phyloP scores from a whole-genome alignment of 768 basidiomycete genomes.

The Lactifluus pinguis region DNA sequence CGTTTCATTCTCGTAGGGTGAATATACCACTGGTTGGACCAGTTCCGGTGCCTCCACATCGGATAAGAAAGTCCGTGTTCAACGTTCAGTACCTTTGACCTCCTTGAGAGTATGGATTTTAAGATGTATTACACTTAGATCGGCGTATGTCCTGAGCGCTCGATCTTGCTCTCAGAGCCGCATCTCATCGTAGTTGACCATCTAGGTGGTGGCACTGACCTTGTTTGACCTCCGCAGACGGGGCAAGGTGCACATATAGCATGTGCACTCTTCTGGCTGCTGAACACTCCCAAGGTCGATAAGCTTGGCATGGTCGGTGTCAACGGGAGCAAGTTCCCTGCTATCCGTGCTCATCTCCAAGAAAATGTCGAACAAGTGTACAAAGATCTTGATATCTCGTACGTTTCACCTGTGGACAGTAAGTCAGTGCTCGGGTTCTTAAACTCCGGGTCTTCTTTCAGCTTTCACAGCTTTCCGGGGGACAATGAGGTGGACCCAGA shows the following conservation, averaged over 20 bases:
- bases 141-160: conserved; percentile 40
- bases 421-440: not conserved
- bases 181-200: conserved; percentile 10
- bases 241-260: conserved; percentile 49
- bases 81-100: not conserved
- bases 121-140: conserved; percentile 36
- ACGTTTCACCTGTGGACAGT: conserved; percentile 24
- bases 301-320: conserved; percentile 84
- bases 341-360: conserved; percentile 69
- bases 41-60: conserved; percentile 87
- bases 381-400: conserved; percentile 82
- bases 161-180: conserved; percentile 18
- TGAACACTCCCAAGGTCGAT: conserved; percentile 39
- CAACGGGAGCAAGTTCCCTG: conserved; percentile 81
- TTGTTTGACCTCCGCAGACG: conserved; percentile 81
- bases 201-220: conserved; percentile 80
- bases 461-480: conserved; percentile 73
- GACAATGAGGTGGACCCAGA: conserved; percentile 59
- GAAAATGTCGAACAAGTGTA: conserved; percentile 79
- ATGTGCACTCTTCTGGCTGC: conserved; percentile 14
- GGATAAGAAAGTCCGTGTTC: conserved; percentile 71
- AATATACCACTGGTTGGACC: conserved; percentile 95
- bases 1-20: conserved; percentile 38
- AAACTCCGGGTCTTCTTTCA: conserved; percentile 22
- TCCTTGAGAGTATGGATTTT: not conserved